Percentiles rank a stretch among this genome's conserved stretches.
Conservation (phyloP, 1,284 basidiomycete genomes). For the Ganoderma leucocontextum region DNA sequence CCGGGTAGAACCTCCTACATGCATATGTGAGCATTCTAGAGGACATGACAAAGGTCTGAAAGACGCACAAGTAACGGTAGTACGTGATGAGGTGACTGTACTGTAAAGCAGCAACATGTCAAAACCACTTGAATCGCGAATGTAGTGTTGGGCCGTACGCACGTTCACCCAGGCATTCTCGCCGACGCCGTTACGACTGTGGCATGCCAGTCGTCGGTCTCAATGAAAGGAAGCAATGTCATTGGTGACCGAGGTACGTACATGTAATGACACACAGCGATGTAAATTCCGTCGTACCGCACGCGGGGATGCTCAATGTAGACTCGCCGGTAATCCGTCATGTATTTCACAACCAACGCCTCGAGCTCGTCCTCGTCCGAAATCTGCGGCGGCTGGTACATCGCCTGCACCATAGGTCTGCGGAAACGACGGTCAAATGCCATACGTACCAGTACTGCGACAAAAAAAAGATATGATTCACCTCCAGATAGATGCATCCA, state of each 20-base stretch:
- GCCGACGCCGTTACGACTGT: conserved; percentile 77
- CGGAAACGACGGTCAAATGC: conserved; percentile 1
- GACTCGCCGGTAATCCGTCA: conserved; percentile 74
- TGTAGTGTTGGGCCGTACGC: conserved; percentile 41
- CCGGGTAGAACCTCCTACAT: conserved; percentile 84
- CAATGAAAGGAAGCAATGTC: conserved; percentile 16
- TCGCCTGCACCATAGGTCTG: conserved; percentile 47
- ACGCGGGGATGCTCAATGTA: conserved; percentile 86
- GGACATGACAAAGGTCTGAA: background rate
- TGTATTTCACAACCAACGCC: conserved; percentile 59
- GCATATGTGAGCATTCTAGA: background rate
- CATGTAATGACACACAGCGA: conserved; percentile 89
- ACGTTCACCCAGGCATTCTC: conserved; percentile 89
- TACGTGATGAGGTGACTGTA: conserved; percentile 81
- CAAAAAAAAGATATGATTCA: conserved; percentile 43
- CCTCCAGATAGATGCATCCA: conserved; percentile 82
- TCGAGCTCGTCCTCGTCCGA: conserved; percentile 53
- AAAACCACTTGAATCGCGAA: background rate
- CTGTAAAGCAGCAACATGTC: conserved; percentile 44
- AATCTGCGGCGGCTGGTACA: conserved; percentile 81
- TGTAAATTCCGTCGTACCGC: conserved; percentile 88
- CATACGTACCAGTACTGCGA: background rate
- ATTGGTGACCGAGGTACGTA: conserved; percentile 46
- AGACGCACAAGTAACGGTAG: conserved; percentile 80
- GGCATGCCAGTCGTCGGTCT: conserved; percentile 12